Percentiles rank a stretch among this genome's conserved stretches.
These are phyloP conservation scores for Monilinia fructicola DNA, from an alignment of 2,329 filamentous ascomycete genomes.

Conservation along the genomic window DNA sequence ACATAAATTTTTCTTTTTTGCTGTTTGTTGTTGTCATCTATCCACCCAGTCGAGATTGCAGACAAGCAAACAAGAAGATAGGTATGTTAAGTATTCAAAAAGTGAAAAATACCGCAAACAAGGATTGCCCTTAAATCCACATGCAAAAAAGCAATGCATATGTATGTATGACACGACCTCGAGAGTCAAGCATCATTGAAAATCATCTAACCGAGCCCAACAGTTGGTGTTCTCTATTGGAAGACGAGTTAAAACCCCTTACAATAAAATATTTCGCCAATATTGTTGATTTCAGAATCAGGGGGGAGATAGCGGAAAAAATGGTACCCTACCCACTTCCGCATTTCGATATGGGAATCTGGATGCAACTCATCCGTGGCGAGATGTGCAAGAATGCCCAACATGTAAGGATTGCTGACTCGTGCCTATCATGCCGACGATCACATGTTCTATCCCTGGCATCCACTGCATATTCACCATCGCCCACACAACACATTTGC, in stretches of 20 bases:
- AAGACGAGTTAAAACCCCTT: neutral
- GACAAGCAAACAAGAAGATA: neutral
- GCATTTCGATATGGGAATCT: conserved; percentile 11
- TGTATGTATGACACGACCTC: conserved; percentile 8
- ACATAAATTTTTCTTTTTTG: conserved; percentile 6
- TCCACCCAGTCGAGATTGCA: neutral
- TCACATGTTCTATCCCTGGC: conserved; percentile 14
- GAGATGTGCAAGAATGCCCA: conserved; percentile 15
- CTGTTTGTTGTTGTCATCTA: neutral
- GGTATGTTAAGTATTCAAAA: neutral
- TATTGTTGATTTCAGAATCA: conserved; percentile 9
- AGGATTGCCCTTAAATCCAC: conserved; percentile 5
- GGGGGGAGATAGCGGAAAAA: conserved; percentile 7
- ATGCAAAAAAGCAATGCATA: conserved; percentile 10
- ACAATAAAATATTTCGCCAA: conserved; percentile 5
- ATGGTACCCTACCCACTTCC: conserved; percentile 1
- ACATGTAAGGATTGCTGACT: conserved; percentile 19
- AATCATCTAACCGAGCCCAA: neutral
- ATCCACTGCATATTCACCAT: conserved; percentile 3
- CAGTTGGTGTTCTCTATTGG: neutral
- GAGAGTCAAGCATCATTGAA: neutral
- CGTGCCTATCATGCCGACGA: conserved; percentile 12
- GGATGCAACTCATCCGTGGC: conserved; percentile 13
- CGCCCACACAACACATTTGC: neutral
- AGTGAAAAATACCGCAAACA: neutral